These are phyloP conservation scores for Monosiga brevicollis DNA, from an alignment of 78 protist genomes.

Conservation along the genomic window DNA sequence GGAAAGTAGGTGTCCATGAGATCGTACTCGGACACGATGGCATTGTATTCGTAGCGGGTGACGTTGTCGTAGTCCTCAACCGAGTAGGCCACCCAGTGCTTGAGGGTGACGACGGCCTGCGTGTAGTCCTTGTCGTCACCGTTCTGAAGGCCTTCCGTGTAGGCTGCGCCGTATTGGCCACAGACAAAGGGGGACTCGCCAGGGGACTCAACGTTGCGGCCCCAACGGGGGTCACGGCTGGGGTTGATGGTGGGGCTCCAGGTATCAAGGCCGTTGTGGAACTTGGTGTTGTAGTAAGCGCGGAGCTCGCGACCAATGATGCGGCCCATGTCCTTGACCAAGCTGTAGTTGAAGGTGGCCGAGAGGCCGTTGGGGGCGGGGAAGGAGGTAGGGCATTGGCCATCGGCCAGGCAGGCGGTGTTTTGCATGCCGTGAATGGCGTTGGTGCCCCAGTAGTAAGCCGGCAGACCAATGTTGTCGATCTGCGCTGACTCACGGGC, in stretches of 20 bases:
- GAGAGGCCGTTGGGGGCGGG: conserved; percentile 16
- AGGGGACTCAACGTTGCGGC: conserved; percentile 37
- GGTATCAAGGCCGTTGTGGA: not conserved
- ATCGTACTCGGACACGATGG: conserved; percentile 7
- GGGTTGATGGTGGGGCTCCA: not conserved
- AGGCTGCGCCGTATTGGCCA: conserved; percentile 1
- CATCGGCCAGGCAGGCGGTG: not conserved
- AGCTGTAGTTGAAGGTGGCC: conserved; percentile 7
- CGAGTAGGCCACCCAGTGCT: conserved; percentile 30
- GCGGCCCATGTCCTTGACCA: conserved; percentile 1
- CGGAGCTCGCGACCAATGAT: conserved; percentile 24
- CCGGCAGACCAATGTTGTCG: not conserved
- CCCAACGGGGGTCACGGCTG: conserved; percentile 20
- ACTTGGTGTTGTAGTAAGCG: not conserved
- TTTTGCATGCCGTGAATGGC: not conserved
- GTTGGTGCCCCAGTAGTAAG: not conserved
- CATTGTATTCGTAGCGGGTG: conserved; percentile 14
- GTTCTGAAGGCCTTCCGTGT: conserved; percentile 13
- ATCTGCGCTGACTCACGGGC: not conserved
- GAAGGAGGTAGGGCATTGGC: conserved; percentile 26
- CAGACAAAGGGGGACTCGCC: conserved; percentile 39
- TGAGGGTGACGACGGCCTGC: conserved; percentile 14
- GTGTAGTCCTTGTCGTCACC: conserved; percentile 18
- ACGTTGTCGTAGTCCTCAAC: conserved; percentile 17
- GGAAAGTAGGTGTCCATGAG: conserved; percentile 26